Evolutionary conservation across 495 filamentous ascomycete species (phyloP).

Genomic region (Penicillium herquei): DNA sequence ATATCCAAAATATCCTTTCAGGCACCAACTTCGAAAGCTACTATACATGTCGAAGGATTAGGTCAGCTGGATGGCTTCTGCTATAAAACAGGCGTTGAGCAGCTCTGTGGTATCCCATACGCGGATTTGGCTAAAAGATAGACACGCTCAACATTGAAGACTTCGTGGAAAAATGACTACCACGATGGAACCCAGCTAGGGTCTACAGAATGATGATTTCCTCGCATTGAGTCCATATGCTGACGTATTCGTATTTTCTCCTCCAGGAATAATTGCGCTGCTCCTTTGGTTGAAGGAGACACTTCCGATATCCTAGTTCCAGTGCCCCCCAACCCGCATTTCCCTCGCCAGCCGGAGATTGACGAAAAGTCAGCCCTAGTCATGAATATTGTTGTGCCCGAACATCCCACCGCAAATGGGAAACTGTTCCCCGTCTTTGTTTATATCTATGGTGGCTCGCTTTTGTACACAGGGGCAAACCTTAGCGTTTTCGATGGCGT

Average conservation of each 20-base stretch:
- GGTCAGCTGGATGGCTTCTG: conserved; percentile 6
- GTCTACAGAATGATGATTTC: no score
- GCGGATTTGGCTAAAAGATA: conserved; percentile 5
- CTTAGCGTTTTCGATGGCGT: conserved; percentile 9
- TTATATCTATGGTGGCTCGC: conserved; percentile 9
- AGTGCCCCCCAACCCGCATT: conserved; percentile 5
- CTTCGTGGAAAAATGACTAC: background rate
- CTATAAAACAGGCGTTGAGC: conserved; percentile 8
- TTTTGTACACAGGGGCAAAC: conserved; percentile 6
- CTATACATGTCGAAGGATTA: no score
- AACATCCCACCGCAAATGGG: background rate
- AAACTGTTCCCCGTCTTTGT: conserved; percentile 3
- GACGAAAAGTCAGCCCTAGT: conserved; percentile 8
- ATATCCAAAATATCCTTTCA: no score
- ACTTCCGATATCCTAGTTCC: conserved; percentile 1
- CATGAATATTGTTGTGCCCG: conserved; percentile 7
- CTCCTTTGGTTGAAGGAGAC: background rate
- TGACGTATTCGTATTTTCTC: background rate
- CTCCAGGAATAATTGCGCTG: conserved; percentile 7
- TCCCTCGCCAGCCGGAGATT: background rate
- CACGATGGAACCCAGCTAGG: conserved; percentile 10
- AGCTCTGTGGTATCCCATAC: conserved; percentile 15
- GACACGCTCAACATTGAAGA: conserved; percentile 6
- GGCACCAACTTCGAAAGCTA: no score
- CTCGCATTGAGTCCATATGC: no score